A percentile compares a stretch with the other conserved stretches of the same genome.
These are phyloP conservation scores for Penicillium argentinense DNA, from an alignment of 495 filamentous ascomycete genomes.

Conservation along the genomic window DNA sequence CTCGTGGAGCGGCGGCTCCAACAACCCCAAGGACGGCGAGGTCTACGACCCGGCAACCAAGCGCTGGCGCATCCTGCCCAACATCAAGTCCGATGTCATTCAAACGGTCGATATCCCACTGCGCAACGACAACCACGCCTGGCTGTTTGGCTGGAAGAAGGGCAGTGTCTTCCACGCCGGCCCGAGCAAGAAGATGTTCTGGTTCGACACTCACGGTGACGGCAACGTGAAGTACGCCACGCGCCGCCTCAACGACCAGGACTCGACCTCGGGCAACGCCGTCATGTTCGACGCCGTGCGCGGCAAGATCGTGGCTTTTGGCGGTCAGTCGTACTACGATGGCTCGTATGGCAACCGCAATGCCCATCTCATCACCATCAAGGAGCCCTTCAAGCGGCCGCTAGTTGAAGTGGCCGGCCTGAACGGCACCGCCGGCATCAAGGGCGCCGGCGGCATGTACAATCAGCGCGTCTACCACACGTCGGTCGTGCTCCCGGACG, in stretches of 20 bases:
- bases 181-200: slow-evolving; percentile 40
- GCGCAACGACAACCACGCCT: slow-evolving; percentile 37
- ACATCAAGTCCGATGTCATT: slow-evolving; percentile 44
- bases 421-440: slow-evolving; percentile 3
- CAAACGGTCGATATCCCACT: slow-evolving; percentile 56
- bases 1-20: slow-evolving; percentile 49
- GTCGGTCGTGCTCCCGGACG: slow-evolving; percentile 55
- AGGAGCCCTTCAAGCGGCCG: slow-evolving; percentile 17
- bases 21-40: slow-evolving; percentile 51
- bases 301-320: slow-evolving; percentile 55
- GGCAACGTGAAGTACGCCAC: slow-evolving; percentile 38
- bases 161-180: slow-evolving; percentile 56
- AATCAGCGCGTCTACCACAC: slow-evolving; percentile 53
- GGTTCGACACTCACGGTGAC: slow-evolving; percentile 47
- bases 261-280: slow-evolving; percentile 54
- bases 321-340: slow-evolving; percentile 50
- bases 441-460: slow-evolving; percentile 35
- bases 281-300: slow-evolving; percentile 57
- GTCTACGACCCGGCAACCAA: slow-evolving; percentile 45
- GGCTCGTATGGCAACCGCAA: slow-evolving; percentile 35
- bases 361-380: slow-evolving; percentile 52
- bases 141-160: slow-evolving; percentile 60
- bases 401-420: slow-evolving; percentile 6
- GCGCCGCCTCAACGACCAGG: slow-evolving; percentile 38
- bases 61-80: slow-evolving; percentile 37